Evolutionary conservation across 805 yeast genomes (phyloP), one percentile per base, ranked within the genome.

Genomic region (Wickerhamiella lipophila): DNA sequence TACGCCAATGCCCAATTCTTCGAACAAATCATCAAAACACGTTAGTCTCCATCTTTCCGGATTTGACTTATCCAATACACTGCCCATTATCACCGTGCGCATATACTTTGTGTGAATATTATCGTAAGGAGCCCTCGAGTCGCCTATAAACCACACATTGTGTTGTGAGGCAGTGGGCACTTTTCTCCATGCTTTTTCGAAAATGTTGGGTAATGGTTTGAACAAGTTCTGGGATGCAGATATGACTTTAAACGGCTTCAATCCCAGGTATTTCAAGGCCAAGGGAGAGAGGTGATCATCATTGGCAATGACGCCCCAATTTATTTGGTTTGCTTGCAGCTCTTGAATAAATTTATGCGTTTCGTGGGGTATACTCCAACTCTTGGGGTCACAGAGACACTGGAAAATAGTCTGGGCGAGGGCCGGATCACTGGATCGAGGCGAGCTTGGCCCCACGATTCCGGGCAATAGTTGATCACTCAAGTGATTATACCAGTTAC

Each of bases 221-320:
- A 57, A 57, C 36, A 50, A 11, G 5, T 47, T 26, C 1, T 15
- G 49, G 34, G 23, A 48, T 9, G 50, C 57, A 50, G 25, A 44
- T 9, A 35, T 48, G 8, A 26, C 46, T 11, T 39, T 18, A 21
- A 26, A 41, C 2, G 59, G 59, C 34, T 16, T 15, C 9, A 53
- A 43, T 2, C 51, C 35, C 21, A 52, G 49, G 1, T 4, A 23
- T 18, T 52, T 47, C 22, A 60, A 50, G 6, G 55, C 45, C 13
- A 53, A 47, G 8, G 45, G 55, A 34, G 56, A 55, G 29, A 53
- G 40, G 19, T 56, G 60, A 8, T 58, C 55, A 5, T 50, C 52
- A 51, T 61, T 61, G 12, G 64, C 58, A 11, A 61, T 47, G 13
- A 61, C 48, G 1, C 64, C 64, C 63, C 63, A 61, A 7, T 38